These are phyloP conservation scores for Monilinia aucupariae DNA, from an alignment of 2,329 filamentous ascomycete genomes.

Conservation along the genomic window DNA sequence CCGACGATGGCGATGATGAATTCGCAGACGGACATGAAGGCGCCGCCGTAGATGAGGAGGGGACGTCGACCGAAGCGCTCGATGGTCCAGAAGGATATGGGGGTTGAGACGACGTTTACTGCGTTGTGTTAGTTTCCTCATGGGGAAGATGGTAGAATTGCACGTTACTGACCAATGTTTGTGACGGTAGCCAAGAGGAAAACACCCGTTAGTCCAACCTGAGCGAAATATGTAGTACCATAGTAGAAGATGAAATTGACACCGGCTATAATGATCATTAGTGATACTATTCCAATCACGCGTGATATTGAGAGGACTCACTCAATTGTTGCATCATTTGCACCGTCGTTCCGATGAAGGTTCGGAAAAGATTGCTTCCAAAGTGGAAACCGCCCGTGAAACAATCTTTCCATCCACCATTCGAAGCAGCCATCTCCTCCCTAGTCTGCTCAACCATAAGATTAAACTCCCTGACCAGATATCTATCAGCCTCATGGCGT, in stretches of 20 bases:
- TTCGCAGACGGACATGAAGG: constrained; percentile 80
- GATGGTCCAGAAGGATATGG: constrained; percentile 76
- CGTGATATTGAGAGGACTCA: constrained; percentile 27
- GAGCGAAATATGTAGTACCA: constrained; percentile 85
- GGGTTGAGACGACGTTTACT: constrained; percentile 81
- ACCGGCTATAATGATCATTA: constrained; percentile 50
- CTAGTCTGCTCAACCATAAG: constrained; percentile 39
- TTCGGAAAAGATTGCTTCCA: constrained; percentile 64
- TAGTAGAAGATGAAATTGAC: constrained; percentile 92
- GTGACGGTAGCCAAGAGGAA: constrained; percentile 80
- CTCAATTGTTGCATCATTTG: constrained; percentile 74
- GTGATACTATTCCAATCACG: neutral
- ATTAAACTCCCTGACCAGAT: constrained; percentile 52
- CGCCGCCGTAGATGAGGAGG: constrained; percentile 71
- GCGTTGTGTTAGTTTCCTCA: neutral
- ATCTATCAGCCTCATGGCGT: constrained; percentile 37
- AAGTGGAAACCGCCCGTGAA: constrained; percentile 56
- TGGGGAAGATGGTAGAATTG: neutral
- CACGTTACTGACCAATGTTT: constrained; percentile 4
- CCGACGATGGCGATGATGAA: constrained; percentile 71
- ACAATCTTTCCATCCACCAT: constrained; percentile 63
- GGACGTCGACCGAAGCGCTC: constrained; percentile 75
- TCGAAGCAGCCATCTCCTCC: constrained; percentile 68
- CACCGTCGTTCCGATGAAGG: constrained; percentile 65
- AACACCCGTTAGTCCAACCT: constrained; percentile 67